phyloP scores from a whole-genome alignment of 169 alveolate species.

The Sarcocystis neurona region DNA sequence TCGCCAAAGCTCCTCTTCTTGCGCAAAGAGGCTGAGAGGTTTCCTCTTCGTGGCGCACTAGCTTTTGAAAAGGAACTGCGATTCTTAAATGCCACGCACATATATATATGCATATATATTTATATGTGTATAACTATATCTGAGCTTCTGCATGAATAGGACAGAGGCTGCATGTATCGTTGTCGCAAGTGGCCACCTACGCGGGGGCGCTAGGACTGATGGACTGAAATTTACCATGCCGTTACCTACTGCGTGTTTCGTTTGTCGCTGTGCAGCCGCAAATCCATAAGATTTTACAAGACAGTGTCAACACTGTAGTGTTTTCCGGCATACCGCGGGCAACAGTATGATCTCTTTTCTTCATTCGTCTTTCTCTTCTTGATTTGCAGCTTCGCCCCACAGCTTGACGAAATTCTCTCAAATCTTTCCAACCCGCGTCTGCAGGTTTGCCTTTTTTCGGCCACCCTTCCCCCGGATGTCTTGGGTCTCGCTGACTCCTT shows the following conservation, averaged over 20 bases:
- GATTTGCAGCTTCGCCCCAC: slow-evolving; percentile 57
- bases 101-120: neutral
- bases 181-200: no score
- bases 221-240: no score
- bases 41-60: neutral
- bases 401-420: slow-evolving; percentile 57
- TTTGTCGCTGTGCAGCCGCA: no score
- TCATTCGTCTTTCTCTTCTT: neutral
- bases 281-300: no score
- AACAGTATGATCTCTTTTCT: neutral
- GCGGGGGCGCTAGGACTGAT: no score
- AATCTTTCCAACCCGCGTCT: neutral
- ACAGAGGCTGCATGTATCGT: no score
- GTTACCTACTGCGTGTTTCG: no score
- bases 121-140: neutral
- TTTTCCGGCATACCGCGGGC: no score
- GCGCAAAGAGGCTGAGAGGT: neutral
- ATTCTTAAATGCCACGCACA: neutral
- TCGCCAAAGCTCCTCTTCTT: no score
- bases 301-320: no score
- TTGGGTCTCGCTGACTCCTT: slow-evolving; percentile 60
- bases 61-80: neutral
- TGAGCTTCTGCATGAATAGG: no score
- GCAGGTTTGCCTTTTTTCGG: slow-evolving; percentile 62
- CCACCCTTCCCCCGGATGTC: slow-evolving; percentile 68